Conservation (phyloP, 2,329 filamentous ascomycete genomes). For the Leptographium procerum region DNA sequence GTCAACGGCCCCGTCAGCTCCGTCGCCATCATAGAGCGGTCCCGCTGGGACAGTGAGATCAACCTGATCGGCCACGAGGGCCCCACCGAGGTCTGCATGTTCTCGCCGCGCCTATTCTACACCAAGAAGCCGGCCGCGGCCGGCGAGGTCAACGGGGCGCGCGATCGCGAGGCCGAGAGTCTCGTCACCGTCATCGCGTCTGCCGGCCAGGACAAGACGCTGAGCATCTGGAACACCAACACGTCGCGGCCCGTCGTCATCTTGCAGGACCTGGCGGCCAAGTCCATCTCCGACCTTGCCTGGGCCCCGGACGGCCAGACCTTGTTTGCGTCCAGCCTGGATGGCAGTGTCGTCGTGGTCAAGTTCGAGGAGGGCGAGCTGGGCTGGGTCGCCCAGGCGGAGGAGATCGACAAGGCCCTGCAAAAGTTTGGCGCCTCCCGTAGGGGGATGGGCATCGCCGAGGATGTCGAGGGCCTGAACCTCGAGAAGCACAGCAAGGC, state of each 20-base stretch:
- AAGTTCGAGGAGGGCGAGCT: slow-evolving; percentile 80
- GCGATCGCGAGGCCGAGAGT: slow-evolving; percentile 14
- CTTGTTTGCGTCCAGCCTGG: slow-evolving; percentile 75
- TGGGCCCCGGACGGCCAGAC: slow-evolving; percentile 90
- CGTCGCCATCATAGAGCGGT: slow-evolving; percentile 87
- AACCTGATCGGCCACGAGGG: slow-evolving; percentile 96
- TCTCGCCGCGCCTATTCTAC: slow-evolving; percentile 83
- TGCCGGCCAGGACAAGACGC: slow-evolving; percentile 88
- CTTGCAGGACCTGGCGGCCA: slow-evolving; percentile 74
- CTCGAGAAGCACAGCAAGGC: slow-evolving; percentile 88
- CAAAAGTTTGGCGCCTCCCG: slow-evolving; percentile 86
- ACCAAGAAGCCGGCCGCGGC: slow-evolving; percentile 53
- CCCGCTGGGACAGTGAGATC: slow-evolving; percentile 90
- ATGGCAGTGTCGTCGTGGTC: slow-evolving; percentile 74
- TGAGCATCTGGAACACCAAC: slow-evolving; percentile 97
- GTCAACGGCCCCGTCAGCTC: slow-evolving; percentile 96
- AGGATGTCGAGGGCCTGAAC: slow-evolving; percentile 79
- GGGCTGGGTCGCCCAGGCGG: slow-evolving; percentile 72
- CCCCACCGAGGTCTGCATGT: slow-evolving; percentile 93
- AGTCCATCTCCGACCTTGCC: slow-evolving; percentile 86
- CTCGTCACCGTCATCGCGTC: slow-evolving; percentile 91
- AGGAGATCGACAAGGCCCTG: slow-evolving; percentile 86
- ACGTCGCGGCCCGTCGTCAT: slow-evolving; percentile 86
- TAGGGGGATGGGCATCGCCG: slow-evolving; percentile 80
- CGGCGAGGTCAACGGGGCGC: slow-evolving; percentile 30